phyloP scores from a whole-genome alignment of 2,329 filamentous ascomycete genomes.

The Tolypocladium endophyticum region DNA sequence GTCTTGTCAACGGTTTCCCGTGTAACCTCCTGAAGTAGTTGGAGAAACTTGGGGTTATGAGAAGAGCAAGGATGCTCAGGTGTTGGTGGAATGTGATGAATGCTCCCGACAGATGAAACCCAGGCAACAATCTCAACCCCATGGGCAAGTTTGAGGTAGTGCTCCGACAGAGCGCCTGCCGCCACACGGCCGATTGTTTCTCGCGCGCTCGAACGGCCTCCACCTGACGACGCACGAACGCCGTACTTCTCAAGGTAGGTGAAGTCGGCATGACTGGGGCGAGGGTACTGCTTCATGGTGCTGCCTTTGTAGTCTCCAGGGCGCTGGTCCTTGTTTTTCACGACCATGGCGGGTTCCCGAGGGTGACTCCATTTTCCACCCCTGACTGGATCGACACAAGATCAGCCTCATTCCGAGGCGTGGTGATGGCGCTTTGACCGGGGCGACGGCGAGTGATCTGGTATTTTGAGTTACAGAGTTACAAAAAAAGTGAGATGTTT shows the following conservation, averaged over 20 bases:
- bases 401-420: neutral
- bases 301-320: neutral
- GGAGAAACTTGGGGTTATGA: neutral
- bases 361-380: neutral
- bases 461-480: neutral
- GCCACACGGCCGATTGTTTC: neutral
- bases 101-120: neutral
- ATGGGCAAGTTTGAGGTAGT: neutral
- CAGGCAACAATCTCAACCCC: neutral
- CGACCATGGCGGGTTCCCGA: neutral
- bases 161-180: neutral
- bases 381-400: neutral
- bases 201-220: neutral
- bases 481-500: neutral
- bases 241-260: neutral
- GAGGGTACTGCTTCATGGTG: neutral
- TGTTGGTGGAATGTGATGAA: neutral
- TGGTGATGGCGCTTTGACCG: neutral
- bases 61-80: neutral
- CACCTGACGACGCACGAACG: neutral
- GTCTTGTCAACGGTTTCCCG: neutral
- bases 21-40: neutral
- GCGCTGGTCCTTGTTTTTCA: neutral
- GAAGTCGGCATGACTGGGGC: neutral
- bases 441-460: neutral